A percentile compares a stretch with the other conserved stretches of the same genome.
These are phyloP conservation scores for Colletotrichum siamense DNA, from an alignment of 2,329 filamentous ascomycete genomes.

Conservation along the genomic window DNA sequence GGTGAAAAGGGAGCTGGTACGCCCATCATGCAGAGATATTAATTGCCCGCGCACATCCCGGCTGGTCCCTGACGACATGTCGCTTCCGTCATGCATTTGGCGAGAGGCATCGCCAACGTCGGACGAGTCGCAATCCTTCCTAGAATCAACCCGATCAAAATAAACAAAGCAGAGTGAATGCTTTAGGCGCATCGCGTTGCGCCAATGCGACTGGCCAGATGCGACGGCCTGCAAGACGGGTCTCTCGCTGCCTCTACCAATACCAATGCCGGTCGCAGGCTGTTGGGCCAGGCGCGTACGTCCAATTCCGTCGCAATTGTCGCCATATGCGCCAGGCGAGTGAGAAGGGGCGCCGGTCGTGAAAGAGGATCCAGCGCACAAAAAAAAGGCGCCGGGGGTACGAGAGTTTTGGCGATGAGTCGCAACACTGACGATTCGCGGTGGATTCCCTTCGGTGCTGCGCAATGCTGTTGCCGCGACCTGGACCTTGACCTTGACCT, in stretches of 20 bases:
- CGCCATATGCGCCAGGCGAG: neutral
- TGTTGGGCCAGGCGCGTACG: conserved; percentile 14
- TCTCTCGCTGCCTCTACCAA: neutral
- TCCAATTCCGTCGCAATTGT: conserved; percentile 4
- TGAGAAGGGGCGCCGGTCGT: neutral
- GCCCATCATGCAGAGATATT: conserved; percentile 17
- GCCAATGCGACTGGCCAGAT: conserved; percentile 19
- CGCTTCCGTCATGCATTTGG: neutral
- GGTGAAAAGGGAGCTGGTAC: conserved; percentile 31
- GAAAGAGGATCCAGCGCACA: neutral
- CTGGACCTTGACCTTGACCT: neutral
- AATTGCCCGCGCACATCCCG: conserved; percentile 13
- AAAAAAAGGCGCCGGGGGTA: neutral
- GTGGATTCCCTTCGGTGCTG: neutral
- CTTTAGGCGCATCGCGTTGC: conserved; percentile 20
- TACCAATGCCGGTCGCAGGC: conserved; percentile 4
- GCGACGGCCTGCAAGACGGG: conserved; percentile 1
- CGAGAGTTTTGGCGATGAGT: neutral
- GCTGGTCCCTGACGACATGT: conserved; percentile 2
- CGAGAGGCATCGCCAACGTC: neutral
- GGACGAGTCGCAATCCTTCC: conserved; percentile 1
- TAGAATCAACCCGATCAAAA: conserved; percentile 1
- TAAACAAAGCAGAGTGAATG: conserved; percentile 9
- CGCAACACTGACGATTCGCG: conserved; percentile 5
- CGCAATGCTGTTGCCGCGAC: neutral